These are phyloP conservation scores for Aspergillus viridinutans DNA, from an alignment of 2,329 filamentous ascomycete genomes.

Conservation along the genomic window DNA sequence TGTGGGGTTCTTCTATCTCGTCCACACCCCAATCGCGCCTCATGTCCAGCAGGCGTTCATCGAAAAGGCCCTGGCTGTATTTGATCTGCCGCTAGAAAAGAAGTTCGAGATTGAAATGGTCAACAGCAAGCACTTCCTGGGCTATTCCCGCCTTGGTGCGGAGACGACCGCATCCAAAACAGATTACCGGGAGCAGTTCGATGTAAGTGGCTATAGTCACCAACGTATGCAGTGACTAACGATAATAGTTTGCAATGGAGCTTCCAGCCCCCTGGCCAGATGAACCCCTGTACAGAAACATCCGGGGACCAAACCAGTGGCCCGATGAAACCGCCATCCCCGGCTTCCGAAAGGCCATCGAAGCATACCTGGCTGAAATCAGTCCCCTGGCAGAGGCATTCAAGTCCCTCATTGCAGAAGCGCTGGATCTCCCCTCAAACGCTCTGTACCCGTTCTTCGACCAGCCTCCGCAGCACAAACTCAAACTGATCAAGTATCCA, in stretches of 20 bases:
- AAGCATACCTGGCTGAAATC: conserved; percentile 27
- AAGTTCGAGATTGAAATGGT: conserved; percentile 48
- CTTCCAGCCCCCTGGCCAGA: conserved; percentile 30
- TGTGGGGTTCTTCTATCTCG: conserved; percentile 35
- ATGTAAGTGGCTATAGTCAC: conserved; percentile 18
- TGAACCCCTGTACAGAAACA: conserved; percentile 33
- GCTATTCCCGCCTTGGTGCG: conserved; percentile 32
- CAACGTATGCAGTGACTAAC: conserved; percentile 25
- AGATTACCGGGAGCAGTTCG: conserved; percentile 36
- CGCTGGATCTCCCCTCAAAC: conserved; percentile 25
- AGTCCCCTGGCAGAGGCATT: conserved; percentile 24
- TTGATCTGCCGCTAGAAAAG: conserved; percentile 41
- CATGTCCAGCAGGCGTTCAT: conserved; percentile 27
- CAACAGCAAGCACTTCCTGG: conserved; percentile 35
- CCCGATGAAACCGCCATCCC: conserved; percentile 29
- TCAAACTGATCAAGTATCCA: conserved; percentile 45
- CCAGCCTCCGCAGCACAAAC: conserved; percentile 30
- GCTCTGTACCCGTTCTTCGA: conserved; percentile 33
- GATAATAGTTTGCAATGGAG: conserved; percentile 36
- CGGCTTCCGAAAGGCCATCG: conserved; percentile 27
- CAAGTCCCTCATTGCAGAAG: conserved; percentile 29
- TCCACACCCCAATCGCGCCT: conserved; percentile 23
- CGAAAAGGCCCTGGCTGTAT: conserved; percentile 40
- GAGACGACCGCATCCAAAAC: conserved; percentile 30
- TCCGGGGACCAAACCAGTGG: conserved; percentile 37